These are phyloP conservation scores for Populus tremula DNA, from an alignment of 345 rosid genomes.

Conservation along the genomic window DNA sequence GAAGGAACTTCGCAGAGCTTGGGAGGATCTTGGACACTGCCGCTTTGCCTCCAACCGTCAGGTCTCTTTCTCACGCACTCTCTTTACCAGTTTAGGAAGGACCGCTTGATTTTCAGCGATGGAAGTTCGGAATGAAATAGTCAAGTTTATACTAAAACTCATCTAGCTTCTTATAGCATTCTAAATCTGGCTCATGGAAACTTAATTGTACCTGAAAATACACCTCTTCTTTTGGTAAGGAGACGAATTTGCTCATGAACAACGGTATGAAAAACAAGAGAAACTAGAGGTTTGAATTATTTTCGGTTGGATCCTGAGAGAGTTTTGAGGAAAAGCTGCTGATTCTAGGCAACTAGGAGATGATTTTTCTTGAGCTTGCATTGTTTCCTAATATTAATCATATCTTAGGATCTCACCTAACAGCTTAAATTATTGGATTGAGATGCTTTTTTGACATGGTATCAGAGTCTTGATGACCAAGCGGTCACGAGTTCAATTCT, in stretches of 20 bases:
- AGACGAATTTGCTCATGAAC: neutral
- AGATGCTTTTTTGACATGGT: too few relatives aligned
- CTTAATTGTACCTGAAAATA: neutral
- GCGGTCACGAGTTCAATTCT: too few relatives aligned
- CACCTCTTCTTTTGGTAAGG: neutral
- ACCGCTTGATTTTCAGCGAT: neutral
- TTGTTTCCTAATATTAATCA: too few relatives aligned
- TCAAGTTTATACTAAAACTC: neutral
- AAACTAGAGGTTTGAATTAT: neutral
- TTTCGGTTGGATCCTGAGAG: neutral
- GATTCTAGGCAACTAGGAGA: neutral
- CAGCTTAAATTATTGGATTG: too few relatives aligned
- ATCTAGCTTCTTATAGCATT: neutral
- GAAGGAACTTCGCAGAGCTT: conserved; percentile 29
- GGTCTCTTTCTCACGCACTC: conserved; percentile 30
- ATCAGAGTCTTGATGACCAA: too few relatives aligned
- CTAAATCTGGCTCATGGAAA: neutral
- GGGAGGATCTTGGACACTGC: conserved; percentile 37
- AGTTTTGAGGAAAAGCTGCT: neutral
- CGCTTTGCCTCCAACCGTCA: conserved; percentile 38
- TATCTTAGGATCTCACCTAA: too few relatives aligned
- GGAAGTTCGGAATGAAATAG: too few relatives aligned
- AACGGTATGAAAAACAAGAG: neutral
- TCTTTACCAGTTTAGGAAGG: neutral
- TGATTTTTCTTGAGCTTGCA: neutral